These are phyloP conservation scores for Chlamydomonas incerta DNA, from an alignment of 139 green algal genomes.

Conservation along the genomic window DNA sequence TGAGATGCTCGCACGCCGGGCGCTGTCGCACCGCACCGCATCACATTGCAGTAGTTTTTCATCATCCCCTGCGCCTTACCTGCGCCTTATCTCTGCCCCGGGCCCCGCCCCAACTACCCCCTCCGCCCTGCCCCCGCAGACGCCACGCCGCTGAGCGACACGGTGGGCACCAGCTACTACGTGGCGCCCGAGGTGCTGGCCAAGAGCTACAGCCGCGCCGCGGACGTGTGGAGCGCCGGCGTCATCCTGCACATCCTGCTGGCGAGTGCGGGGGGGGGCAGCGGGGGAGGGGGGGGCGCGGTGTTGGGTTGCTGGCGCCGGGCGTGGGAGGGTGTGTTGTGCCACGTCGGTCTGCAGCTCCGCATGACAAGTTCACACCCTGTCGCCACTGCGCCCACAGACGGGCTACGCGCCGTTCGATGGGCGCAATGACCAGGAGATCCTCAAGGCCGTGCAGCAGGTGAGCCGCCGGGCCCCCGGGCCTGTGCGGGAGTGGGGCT, in stretches of 20 bases:
- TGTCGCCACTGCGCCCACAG: neutral
- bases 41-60: too few relatives aligned
- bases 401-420: conserved; percentile 41
- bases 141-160: conserved; percentile 38
- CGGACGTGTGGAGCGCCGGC: conserved; percentile 72
- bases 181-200: conserved; percentile 76
- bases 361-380: too few relatives aligned
- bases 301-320: too few relatives aligned
- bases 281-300: too few relatives aligned
- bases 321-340: too few relatives aligned
- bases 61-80: neutral
- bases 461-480: neutral
- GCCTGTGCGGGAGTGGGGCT: too few relatives aligned
- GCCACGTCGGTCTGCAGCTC: too few relatives aligned
- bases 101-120: too few relatives aligned
- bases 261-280: neutral
- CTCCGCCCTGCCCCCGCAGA: neutral
- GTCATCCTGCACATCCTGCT: conserved; percentile 78
- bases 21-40: too few relatives aligned
- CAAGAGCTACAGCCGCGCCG: conserved; percentile 52
- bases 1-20: too few relatives aligned
- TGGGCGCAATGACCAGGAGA: conserved; percentile 26
- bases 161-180: conserved; percentile 75
- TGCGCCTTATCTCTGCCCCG: neutral
- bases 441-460: conserved; percentile 1